A percentile compares a stretch with the other conserved stretches of the same genome.
phyloP scores from a whole-genome alignment of 2,329 filamentous ascomycete genomes.

The Bipolaris gigantea region DNA sequence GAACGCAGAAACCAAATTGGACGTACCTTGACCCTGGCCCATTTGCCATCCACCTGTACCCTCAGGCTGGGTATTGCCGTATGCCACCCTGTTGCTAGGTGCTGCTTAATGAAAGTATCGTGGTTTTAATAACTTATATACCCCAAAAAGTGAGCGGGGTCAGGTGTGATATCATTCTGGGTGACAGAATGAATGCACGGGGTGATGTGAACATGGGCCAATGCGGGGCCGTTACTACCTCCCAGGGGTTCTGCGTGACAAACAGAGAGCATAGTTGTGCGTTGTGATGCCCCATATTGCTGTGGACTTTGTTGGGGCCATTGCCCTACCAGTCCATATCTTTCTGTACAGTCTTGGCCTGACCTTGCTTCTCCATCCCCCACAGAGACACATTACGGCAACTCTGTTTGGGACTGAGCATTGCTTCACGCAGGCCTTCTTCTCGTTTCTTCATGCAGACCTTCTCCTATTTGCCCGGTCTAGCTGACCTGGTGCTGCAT shows the following conservation, averaged over 20 bases:
- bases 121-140: neutral
- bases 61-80: neutral
- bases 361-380: neutral
- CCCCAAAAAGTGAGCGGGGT: neutral
- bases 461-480: neutral
- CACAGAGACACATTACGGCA: neutral
- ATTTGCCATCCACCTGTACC: neutral
- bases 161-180: neutral
- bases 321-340: neutral
- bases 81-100: conserved; percentile 3
- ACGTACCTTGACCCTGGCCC: neutral
- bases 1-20: neutral
- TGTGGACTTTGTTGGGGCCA: neutral
- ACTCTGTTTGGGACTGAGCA: neutral
- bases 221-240: neutral
- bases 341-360: neutral
- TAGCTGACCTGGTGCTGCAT: conserved; percentile 4
- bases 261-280: neutral
- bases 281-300: neutral
- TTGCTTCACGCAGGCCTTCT: neutral
- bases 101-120: neutral
- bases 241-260: neutral
- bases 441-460: neutral
- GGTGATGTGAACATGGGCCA: conserved; percentile 1
- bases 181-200: neutral